Evolutionary conservation across 768 basidiomycete species (phyloP).

Genomic region (Galerina marginata): DNA sequence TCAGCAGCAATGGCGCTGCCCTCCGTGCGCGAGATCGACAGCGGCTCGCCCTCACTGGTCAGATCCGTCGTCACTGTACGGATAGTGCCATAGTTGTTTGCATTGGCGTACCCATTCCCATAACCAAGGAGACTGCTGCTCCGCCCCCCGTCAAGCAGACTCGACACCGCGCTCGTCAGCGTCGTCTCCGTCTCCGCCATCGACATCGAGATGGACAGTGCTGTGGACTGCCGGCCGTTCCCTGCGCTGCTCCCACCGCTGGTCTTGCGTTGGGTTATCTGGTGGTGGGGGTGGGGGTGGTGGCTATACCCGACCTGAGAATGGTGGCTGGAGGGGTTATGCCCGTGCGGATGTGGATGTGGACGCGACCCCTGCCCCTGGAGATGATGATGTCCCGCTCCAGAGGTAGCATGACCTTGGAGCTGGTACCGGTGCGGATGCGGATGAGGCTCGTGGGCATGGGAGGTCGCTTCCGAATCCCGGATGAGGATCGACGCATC

Average conservation of each 20-base stretch:
- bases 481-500: constrained; percentile 39
- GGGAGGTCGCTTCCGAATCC: not conserved
- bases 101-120: constrained; percentile 1
- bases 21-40: constrained; percentile 76
- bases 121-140: constrained; percentile 22
- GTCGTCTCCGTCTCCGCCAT: constrained; percentile 52
- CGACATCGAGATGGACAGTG: not conserved
- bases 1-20: constrained; percentile 62
- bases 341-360: not conserved
- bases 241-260: constrained; percentile 5
- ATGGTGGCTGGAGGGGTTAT: constrained; percentile 3
- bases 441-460: not conserved
- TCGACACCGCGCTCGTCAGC: constrained; percentile 59
- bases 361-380: not conserved
- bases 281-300: constrained; percentile 2
- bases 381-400: constrained; percentile 16
- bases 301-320: constrained; percentile 4
- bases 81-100: constrained; percentile 77
- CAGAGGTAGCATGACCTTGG: not conserved
- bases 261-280: not conserved
- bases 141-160: constrained; percentile 59
- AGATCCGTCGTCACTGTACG: constrained; percentile 84
- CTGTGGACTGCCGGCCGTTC: constrained; percentile 61
- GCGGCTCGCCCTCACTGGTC: constrained; percentile 76
- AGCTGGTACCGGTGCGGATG: not conserved